Base-by-base conservation (phyloP, 176 grass and related monocot genomes). In the Phyllostachys edulis region DNA sequence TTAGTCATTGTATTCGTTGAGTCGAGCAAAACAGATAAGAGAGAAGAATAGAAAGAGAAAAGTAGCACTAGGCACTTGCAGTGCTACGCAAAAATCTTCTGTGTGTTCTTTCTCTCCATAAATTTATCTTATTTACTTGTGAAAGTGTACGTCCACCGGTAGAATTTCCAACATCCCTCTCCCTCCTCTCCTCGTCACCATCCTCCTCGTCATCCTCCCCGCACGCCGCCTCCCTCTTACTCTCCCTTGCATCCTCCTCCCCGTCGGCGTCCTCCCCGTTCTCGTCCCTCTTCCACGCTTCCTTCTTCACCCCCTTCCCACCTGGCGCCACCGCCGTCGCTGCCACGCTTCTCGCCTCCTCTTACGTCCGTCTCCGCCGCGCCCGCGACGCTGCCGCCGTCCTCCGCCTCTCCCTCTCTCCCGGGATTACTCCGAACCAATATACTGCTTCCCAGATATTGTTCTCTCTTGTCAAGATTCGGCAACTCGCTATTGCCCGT, bases 381-480 rank as follows among this genome's bases (percentile, higher is more conserved):
- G 73, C 89, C 21, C 57, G 79, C 41, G 85, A 88, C 41, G 91
- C 94, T 4, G 77, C 77, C 50, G 41, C 65, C 10, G 57, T 90
- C 40, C 75, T 88, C 12, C 63, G 68, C 56, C 66, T 87, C 9
- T 80, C 91, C 7, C 52, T 91, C 6, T 60, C 80, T 24, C 84
- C 83, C 4, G 76, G 85, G 27, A 52, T 92, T 27, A 20, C 76
- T 37, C 26, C 84, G 2, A 88, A 92, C 61, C 41, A 61, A 1
- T 81, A 75, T 38, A 94, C 92, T 7, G 71, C 85, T 76, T 92
- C 85, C 36, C 87, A 92, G 38, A 87, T 94, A 68, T 65, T 92
- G 80, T 87, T 85, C 7, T 62, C 76, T 17, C 55, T 97, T 13
- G 59, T 81, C 24, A 85, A 79, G 76, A 69, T 80, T 70, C 69